Base-by-base conservation (phyloP, 1,139 yeast species). In the Candida buenavistaensis region DNA sequence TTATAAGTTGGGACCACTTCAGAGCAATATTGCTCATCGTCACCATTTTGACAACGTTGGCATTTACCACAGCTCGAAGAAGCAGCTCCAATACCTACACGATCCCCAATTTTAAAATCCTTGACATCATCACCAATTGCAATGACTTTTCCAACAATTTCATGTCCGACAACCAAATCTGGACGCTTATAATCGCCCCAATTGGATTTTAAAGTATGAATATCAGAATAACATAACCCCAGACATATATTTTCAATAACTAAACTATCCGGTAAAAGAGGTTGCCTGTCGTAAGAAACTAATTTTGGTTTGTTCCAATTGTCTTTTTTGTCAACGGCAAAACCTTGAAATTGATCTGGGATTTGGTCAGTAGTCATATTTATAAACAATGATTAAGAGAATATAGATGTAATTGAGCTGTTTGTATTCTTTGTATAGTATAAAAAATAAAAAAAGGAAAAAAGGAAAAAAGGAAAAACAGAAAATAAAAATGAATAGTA, bases 31-130 rank as follows among this genome's bases (percentile, higher is more conserved):
- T 66, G 73, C 48, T 78, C 82, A 44, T 70, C 60, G 42, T 64
- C 69, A 20, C n/a, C n/a, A n/a, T 44, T 37, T 20, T 51, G 43
- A 56, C 87, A 80, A 42, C 68, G 52, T 32, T 54, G 46, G 54
- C 87, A 80, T 10, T 54, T 52, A 36, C 57, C 50, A 57, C 86
- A 80, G 9, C 78, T 58, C 33, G 59, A 59, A 26, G 68, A 56
- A 36, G 64, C 66, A 28, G 85, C 82, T 40, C 86, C 86, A 43
- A 76, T 69, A 30, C 85, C 87, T 21, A 78, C 85, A 38, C 78
- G 58, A 44, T 80, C 79, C 32, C 86, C 86, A 14, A 72, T 48
- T 52, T 72, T 68, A 48, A 74, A 55, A 25, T 57, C 50, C 16
- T 58, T 59, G 11, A 78, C 82, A 14, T 62, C 53, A 6, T 62